Evolutionary conservation across 2,329 filamentous ascomycete genomes (phyloP).

Genomic region (Trichoderma endophyticum): DNA sequence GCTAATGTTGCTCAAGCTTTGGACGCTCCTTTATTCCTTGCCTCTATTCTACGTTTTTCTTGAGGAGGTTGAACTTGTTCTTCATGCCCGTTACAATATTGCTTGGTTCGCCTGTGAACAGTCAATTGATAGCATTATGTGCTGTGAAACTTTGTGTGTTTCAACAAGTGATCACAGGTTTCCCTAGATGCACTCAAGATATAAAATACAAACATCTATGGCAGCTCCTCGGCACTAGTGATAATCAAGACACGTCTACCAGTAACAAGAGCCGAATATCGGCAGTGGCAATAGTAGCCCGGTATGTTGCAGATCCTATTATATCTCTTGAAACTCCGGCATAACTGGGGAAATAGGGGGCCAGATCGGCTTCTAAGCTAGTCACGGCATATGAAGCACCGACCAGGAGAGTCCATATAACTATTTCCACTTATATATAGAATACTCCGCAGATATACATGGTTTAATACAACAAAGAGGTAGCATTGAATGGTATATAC

Average conservation of each 20-base stretch:
- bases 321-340: neutral
- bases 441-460: neutral
- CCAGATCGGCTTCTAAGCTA: neutral
- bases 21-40: neutral
- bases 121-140: neutral
- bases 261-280: neutral
- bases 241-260: too few relatives aligned
- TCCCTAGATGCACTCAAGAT: neutral
- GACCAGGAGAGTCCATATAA: neutral
- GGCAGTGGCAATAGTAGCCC: neutral
- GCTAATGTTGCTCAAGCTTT: neutral
- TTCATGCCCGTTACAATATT: neutral
- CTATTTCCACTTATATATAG: neutral
- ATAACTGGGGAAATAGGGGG: neutral
- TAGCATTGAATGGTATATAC: neutral
- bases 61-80: neutral
- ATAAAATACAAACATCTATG: neutral
- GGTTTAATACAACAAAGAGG: neutral
- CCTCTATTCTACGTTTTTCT: neutral
- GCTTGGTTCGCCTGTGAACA: neutral
- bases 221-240: neutral
- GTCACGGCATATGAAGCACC: neutral
- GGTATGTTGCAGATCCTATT: neutral
- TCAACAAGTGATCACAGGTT: neutral
- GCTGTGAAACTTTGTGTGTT: neutral